Percentiles rank a stretch among this genome's conserved stretches.
Evolutionary conservation across 140 eudicot genomes (phyloP).

Genomic region (Anethum foeniculum): DNA sequence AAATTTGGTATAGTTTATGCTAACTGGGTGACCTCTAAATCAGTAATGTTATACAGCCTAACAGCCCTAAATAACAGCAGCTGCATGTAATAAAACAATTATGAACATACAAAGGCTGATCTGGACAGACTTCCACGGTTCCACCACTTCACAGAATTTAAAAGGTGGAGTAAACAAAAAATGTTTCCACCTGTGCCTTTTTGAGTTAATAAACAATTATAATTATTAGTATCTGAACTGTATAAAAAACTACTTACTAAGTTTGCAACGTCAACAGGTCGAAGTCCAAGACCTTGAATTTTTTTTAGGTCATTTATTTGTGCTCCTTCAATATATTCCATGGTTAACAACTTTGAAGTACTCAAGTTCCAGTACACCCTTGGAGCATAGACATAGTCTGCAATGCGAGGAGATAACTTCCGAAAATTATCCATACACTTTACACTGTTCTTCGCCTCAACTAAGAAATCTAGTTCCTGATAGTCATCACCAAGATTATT

Average conservation of each 20-base stretch:
- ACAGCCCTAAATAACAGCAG: not conserved
- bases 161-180: not conserved
- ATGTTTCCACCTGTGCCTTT: not conserved
- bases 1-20: not conserved
- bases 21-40: not conserved
- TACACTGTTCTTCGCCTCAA: slow-evolving; percentile 78
- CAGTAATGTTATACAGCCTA: not conserved
- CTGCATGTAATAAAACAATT: not conserved
- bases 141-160: not conserved
- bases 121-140: not conserved
- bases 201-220: not conserved
- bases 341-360: slow-evolving; percentile 78
- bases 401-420: slow-evolving; percentile 84
- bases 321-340: slow-evolving; percentile 86
- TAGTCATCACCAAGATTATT: slow-evolving; percentile 25
- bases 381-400: slow-evolving; percentile 72
- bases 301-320: slow-evolving; percentile 59
- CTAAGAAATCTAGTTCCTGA: slow-evolving; percentile 91
- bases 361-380: slow-evolving; percentile 60
- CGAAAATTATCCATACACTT: slow-evolving; percentile 88
- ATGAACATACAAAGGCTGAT: not conserved
- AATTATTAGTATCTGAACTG: not conserved
- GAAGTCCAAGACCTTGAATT: slow-evolving; percentile 59
- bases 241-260: slow-evolving; percentile 37
- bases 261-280: slow-evolving; percentile 64